Percentiles rank a stretch among this genome's conserved stretches.
Conservation (phyloP, 1,139 yeast species). For the Blastobotrys buckinghamii region DNA sequence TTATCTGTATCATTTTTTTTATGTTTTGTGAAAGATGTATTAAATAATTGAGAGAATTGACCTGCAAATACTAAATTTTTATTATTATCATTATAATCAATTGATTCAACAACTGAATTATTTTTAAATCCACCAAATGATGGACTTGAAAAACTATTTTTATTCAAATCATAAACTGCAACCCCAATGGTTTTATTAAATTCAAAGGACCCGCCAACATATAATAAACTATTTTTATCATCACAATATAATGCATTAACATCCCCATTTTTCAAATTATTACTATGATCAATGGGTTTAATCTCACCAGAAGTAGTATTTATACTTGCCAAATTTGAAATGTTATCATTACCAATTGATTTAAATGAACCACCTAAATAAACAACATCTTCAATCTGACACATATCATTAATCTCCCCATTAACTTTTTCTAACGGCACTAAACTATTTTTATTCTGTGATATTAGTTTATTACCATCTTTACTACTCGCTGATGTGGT, state of each 20-base stretch:
- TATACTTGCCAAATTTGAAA: constrained; percentile 50
- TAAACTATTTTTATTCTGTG: constrained; percentile 21
- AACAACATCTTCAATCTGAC: constrained; percentile 38
- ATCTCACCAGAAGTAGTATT: constrained; percentile 45
- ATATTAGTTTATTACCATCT: constrained; percentile 17
- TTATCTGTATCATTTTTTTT: constrained; percentile 16
- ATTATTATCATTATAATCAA: constrained; percentile 45
- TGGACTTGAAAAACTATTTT: constrained; percentile 42
- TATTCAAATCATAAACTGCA: constrained; percentile 55
- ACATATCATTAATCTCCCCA: constrained; percentile 32
- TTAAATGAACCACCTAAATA: constrained; percentile 43
- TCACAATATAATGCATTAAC: constrained; percentile 49
- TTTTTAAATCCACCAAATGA: constrained; percentile 76
- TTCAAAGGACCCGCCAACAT: constrained; percentile 75
- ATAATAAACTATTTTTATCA: constrained; percentile 46
- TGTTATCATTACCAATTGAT: constrained; percentile 33
- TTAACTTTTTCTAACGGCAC: constrained; percentile 22
- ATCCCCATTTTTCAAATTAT: constrained; percentile 42
- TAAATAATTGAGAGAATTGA: constrained; percentile 56
- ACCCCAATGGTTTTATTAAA: constrained; percentile 55
- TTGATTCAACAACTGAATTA: constrained; percentile 58
- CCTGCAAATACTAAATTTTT: constrained; percentile 75
- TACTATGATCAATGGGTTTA: constrained; percentile 34
- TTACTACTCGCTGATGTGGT: constrained; percentile 11
- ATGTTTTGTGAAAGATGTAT: constrained; percentile 29